Base-by-base conservation (phyloP, 2,329 filamentous ascomycete species). In the Plectosphaerella sp. region DNA sequence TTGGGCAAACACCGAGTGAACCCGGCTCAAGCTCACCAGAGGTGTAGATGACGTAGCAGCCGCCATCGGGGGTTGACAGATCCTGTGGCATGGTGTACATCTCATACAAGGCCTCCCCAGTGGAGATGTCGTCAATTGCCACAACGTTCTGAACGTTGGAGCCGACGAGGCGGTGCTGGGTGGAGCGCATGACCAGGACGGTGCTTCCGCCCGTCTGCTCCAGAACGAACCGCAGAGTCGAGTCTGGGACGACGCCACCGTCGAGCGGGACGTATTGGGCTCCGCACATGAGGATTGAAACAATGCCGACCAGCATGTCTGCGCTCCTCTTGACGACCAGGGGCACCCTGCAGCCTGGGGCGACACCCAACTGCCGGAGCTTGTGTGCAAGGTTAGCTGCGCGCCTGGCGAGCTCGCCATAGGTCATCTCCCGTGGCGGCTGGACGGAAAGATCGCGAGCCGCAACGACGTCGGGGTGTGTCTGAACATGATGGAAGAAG, bases 1-100 rank as follows among this genome's bases (percentile, higher is more conserved):
- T 14, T 12, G 11, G 35, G 11, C 11, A 3, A 37, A 37, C 11
- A 37, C 15, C 11, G 35, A 7, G 35, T 11, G 35, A 11, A 39
- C 10, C 36, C 10, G 8, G 10, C 5, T 7, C 3, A 16, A 28
- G 20, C 48, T 43, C 28, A 49, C 76, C 76, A 28, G 79, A 82
- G 47, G 79, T 82, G 60, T 81, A 81, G 52, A 80, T 78, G 47
- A 75, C 67, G 54, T 76, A 77, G 56, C 71, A 73, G 12, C 73
- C 72, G 3, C 59, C 53, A 1, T 72, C 62, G 12, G 70, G 58
- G 8, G 62, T 64, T 12, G 68, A 66, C 10, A 69, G 55, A 20
- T 49, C 39, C 39, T 45, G 37, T 14, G 48, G 48, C 22, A 25
- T 20, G 14, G 48, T 49, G 39, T n/a, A 28, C 36, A 25, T 28